phyloP scores from a whole-genome alignment of 2,329 filamentous ascomycete species.

The Xylaria sp. region DNA sequence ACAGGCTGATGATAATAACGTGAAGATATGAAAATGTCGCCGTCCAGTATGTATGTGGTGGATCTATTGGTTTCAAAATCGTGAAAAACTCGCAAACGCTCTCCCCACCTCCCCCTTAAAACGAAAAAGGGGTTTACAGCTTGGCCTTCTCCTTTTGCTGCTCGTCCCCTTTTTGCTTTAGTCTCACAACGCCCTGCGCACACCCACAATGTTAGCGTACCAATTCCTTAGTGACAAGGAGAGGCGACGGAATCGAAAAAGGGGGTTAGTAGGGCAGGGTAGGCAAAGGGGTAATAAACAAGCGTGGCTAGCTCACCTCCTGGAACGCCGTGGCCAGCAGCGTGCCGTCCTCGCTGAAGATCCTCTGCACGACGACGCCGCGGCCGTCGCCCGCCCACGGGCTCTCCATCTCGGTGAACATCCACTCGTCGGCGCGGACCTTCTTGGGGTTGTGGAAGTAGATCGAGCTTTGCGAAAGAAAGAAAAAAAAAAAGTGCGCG shows the following conservation, averaged over 20 bases:
- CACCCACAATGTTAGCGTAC: background rate
- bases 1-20: too few species aligned
- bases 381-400: slow-evolving; percentile 80
- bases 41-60: too few species aligned
- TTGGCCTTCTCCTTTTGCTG: slow-evolving; percentile 24
- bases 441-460: slow-evolving; percentile 66
- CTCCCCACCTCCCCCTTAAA: background rate
- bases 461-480: slow-evolving; percentile 58
- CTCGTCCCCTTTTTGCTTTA: slow-evolving; percentile 28
- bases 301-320: slow-evolving; percentile 56
- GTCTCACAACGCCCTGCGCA: slow-evolving; percentile 35
- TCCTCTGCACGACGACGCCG: slow-evolving; percentile 74
- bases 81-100: too few species aligned
- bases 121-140: slow-evolving; percentile 23
- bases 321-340: slow-evolving; percentile 80
- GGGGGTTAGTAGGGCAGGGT: background rate
- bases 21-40: too few species aligned
- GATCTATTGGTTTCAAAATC: too few species aligned
- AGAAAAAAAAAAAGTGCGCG: too few species aligned
- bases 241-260: background rate
- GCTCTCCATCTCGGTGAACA: slow-evolving; percentile 78
- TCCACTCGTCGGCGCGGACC: slow-evolving; percentile 71
- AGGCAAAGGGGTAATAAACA: background rate
- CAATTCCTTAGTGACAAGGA: too few species aligned
- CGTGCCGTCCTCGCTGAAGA: slow-evolving; percentile 71